Evolutionary conservation across 2,329 filamentous ascomycete genomes (phyloP).

Genomic region (Teratosphaeria gauchensis): DNA sequence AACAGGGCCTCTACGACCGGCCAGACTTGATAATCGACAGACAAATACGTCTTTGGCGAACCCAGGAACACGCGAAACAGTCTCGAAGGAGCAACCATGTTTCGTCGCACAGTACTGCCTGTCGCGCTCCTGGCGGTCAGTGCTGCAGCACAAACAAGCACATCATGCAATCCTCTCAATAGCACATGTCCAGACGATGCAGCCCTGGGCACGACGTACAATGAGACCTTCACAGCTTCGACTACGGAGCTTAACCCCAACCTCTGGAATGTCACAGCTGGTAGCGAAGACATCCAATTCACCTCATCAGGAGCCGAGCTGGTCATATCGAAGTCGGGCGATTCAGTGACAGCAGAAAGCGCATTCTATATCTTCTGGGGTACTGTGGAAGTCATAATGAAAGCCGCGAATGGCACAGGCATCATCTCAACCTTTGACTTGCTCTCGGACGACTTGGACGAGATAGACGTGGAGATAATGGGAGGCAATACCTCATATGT

Average conservation of each 20-base stretch:
- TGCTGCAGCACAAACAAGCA: slow-evolving; percentile 60
- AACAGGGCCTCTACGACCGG: background rate
- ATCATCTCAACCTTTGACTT: slow-evolving; percentile 76
- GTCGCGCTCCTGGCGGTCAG: slow-evolving; percentile 15
- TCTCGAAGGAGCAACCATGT: slow-evolving; percentile 4
- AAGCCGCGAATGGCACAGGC: slow-evolving; percentile 63
- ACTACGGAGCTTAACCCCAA: slow-evolving; percentile 35
- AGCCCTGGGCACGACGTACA: slow-evolving; percentile 56
- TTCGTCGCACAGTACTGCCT: slow-evolving; percentile 11
- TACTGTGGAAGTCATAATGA: slow-evolving; percentile 66
- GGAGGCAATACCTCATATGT: slow-evolving; percentile 55
- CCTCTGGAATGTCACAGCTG: slow-evolving; percentile 48
- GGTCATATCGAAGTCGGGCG: slow-evolving; percentile 56
- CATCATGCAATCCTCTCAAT: slow-evolving; percentile 68
- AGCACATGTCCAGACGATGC: slow-evolving; percentile 58
- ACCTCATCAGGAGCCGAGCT: slow-evolving; percentile 54
- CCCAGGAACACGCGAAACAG: background rate
- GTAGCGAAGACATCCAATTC: slow-evolving; percentile 50
- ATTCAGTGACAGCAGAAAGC: slow-evolving; percentile 69
- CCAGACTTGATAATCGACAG: background rate
- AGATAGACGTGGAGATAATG: slow-evolving; percentile 80
- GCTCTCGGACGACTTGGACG: slow-evolving; percentile 74
- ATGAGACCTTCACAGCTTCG: slow-evolving; percentile 56
- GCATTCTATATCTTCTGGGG: slow-evolving; percentile 84
- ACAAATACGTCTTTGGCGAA: background rate